These are phyloP conservation scores for Daldinia vernicosa DNA, from an alignment of 495 filamentous ascomycete genomes.

Conservation along the genomic window DNA sequence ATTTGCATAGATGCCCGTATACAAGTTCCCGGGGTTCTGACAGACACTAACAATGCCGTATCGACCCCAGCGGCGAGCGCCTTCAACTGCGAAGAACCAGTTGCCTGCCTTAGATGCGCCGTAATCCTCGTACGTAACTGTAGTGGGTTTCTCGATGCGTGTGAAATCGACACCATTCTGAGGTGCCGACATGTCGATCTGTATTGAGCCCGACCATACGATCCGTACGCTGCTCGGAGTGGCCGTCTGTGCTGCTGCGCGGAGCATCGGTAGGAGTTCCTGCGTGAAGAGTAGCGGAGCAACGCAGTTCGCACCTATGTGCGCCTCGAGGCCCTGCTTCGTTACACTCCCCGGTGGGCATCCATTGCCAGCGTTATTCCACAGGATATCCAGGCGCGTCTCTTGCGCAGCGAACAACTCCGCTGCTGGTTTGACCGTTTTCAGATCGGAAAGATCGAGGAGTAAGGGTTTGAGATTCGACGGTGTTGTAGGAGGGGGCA, in stretches of 20 bases:
- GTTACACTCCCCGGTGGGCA: conserved; percentile 34
- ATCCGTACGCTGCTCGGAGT: neutral
- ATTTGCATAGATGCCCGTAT: neutral
- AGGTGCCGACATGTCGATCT: conserved; percentile 42
- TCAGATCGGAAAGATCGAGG: conserved; percentile 59
- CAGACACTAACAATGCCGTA: conserved; percentile 48
- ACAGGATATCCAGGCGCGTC: conserved; percentile 60
- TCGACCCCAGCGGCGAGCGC: conserved; percentile 27
- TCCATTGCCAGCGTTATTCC: conserved; percentile 63
- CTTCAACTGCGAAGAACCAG: conserved; percentile 46
- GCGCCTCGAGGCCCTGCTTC: conserved; percentile 46
- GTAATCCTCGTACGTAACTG: conserved; percentile 41
- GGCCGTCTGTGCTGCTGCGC: conserved; percentile 6
- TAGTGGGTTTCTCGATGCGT: conserved; percentile 43
- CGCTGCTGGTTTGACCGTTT: conserved; percentile 54
- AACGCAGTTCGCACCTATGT: conserved; percentile 47
- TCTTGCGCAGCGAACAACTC: conserved; percentile 51
- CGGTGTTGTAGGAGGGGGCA: neutral
- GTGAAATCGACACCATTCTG: conserved; percentile 45
- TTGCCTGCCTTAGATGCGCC: conserved; percentile 48
- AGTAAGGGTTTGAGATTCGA: conserved; percentile 44
- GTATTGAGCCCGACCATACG: conserved; percentile 35
- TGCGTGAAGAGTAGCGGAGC: conserved; percentile 50
- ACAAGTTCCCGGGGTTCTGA: conserved; percentile 53
- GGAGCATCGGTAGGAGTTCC: conserved; percentile 54